Percentiles rank a stretch among this genome's conserved stretches.
Conservation (phyloP, 2,329 filamentous ascomycete species). For the Penicillium hesseltinei region DNA sequence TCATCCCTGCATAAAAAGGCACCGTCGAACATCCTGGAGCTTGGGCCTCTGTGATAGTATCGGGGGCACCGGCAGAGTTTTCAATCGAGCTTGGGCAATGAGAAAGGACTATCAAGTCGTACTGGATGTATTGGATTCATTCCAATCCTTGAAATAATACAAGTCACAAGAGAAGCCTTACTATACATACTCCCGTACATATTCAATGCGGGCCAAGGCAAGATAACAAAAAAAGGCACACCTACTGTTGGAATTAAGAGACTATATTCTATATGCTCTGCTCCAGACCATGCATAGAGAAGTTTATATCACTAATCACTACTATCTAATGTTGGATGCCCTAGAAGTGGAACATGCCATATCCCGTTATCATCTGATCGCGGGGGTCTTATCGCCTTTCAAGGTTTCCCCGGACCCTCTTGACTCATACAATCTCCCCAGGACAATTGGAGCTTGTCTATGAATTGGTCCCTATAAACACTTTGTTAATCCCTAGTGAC, state of each 20-base stretch:
- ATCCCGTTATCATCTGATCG: conserved; percentile 17
- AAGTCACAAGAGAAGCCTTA: neutral
- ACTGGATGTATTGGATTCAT: conserved; percentile 8
- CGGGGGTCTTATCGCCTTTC: conserved; percentile 12
- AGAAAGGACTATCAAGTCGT: neutral
- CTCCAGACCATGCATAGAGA: too few species aligned
- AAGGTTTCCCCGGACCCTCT: conserved; percentile 4
- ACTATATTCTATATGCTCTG: neutral
- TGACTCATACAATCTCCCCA: neutral
- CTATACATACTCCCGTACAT: neutral
- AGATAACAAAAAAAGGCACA: neutral
- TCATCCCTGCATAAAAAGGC: conserved; percentile 6
- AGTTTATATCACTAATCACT: neutral
- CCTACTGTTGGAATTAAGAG: neutral
- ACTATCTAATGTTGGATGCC: neutral
- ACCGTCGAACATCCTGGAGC: conserved; percentile 7
- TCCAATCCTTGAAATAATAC: neutral
- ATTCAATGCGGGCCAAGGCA: neutral
- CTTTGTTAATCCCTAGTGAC: neutral
- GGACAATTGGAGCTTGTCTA: neutral
- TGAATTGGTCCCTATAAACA: neutral
- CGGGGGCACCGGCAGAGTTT: conserved; percentile 8
- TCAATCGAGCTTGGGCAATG: conserved; percentile 16
- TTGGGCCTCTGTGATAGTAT: conserved; percentile 15
- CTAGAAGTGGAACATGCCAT: neutral